Evolutionary conservation across 768 basidiomycete genomes (phyloP).

Genomic region (Tremella yokohamensis): DNA sequence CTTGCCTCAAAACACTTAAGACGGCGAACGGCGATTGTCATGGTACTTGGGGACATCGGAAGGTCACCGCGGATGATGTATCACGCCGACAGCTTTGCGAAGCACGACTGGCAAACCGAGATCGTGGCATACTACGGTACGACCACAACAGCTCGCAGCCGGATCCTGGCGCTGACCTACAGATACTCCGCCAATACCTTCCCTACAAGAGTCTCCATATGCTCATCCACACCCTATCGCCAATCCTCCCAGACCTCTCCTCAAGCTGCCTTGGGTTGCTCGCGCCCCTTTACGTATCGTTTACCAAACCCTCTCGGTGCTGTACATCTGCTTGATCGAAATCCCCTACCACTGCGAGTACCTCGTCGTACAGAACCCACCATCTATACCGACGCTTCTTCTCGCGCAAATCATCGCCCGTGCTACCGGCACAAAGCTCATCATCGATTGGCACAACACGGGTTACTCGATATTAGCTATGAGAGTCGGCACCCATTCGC

Average conservation of each 20-base stretch:
- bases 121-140: constrained; percentile 82
- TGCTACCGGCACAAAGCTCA: constrained; percentile 72
- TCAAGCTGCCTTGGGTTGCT: constrained; percentile 58
- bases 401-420: constrained; percentile 71
- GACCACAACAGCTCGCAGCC: constrained; percentile 21
- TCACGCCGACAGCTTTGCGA: constrained; percentile 87
- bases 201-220: constrained; percentile 64
- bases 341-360: constrained; percentile 64
- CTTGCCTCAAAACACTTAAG: constrained; percentile 15
- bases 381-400: constrained; percentile 87
- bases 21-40: constrained; percentile 67
- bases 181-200: constrained; percentile 76
- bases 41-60: constrained; percentile 94
- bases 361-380: constrained; percentile 95
- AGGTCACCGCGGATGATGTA: constrained; percentile 98
- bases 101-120: constrained; percentile 69
- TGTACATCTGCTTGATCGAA: constrained; percentile 61
- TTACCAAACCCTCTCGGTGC: constrained; percentile 64
- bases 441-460: constrained; percentile 99
- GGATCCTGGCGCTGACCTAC: constrained; percentile 9
- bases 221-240: constrained; percentile 67
- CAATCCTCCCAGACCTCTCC: constrained; percentile 57
- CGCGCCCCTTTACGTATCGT: constrained; percentile 73
- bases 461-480: constrained; percentile 89
- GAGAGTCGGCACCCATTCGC: constrained; percentile 66